Conservation (phyloP, 306 rosid genomes). For the Medicago truncatula region DNA sequence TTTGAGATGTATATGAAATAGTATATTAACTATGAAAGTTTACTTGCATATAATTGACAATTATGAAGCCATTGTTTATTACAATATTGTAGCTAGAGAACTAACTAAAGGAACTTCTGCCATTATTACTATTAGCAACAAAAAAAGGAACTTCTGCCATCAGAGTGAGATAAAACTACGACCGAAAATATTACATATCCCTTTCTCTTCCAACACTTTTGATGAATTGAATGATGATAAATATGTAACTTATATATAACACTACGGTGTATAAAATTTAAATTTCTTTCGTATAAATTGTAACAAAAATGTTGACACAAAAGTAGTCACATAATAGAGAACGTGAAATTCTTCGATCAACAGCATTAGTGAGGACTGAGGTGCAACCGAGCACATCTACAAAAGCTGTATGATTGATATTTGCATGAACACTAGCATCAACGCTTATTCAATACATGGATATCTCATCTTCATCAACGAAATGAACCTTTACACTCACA, state of each 20-base stretch:
- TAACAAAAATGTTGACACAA: neutral
- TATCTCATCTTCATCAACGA: conserved; percentile 43
- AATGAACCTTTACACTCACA: conserved; percentile 54
- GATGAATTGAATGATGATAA: neutral
- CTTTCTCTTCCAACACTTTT: neutral
- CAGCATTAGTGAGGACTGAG: neutral
- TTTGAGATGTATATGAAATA: neutral
- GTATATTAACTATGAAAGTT: neutral
- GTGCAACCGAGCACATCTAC: conserved; percentile 20
- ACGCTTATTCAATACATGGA: conserved; percentile 54
- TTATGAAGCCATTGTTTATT: neutral
- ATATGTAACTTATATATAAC: neutral
- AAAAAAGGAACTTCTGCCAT: neutral
- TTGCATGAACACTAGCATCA: conserved; percentile 22
- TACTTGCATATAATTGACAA: neutral
- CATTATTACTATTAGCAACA: no score
- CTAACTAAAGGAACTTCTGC: neutral
- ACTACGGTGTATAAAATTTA: neutral
- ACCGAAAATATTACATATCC: neutral
- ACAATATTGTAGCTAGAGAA: neutral
- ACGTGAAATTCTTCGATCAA: conserved; percentile 14
- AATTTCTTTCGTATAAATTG: neutral
- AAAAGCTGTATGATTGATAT: conserved; percentile 25
- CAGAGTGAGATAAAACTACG: neutral
- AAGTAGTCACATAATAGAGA: neutral